Evolutionary conservation across 163 green algal genomes (phyloP).

Genomic region (Chlamydomonas reinhardtii): DNA sequence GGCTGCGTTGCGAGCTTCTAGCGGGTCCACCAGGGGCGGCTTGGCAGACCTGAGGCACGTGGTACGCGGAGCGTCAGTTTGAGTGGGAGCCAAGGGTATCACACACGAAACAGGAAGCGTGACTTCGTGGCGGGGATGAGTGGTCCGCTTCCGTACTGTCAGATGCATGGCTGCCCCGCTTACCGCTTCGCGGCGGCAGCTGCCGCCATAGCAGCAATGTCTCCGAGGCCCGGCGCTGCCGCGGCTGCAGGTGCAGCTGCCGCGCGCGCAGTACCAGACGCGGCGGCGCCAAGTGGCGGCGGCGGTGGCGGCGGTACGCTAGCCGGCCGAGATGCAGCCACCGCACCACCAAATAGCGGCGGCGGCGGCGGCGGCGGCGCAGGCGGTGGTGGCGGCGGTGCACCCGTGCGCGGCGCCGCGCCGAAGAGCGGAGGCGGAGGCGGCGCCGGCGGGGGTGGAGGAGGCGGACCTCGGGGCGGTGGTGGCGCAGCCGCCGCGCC

Average conservation of each 20-base stretch:
- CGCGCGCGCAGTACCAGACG: too few relatives aligned
- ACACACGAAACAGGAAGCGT: too few relatives aligned
- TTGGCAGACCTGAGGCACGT: background rate
- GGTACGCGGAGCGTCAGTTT: too few relatives aligned
- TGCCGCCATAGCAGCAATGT: constrained; percentile 46
- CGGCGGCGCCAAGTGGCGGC: too few relatives aligned
- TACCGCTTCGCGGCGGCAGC: constrained; percentile 37
- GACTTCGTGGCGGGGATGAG: too few relatives aligned
- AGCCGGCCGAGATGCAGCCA: background rate
- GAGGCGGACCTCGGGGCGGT: background rate
- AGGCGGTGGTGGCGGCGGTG: constrained; percentile 14
- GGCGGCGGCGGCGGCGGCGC: constrained; percentile 32
- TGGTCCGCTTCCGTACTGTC: too few relatives aligned
- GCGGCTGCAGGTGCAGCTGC: background rate
- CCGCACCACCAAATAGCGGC: background rate
- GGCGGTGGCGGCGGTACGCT: too few relatives aligned
- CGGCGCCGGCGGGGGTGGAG: constrained; percentile 9
- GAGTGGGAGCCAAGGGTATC: too few relatives aligned
- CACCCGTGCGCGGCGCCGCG: background rate
- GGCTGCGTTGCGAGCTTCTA: background rate
- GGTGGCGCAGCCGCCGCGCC: background rate
- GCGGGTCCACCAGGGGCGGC: background rate
- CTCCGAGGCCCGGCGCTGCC: constrained; percentile 9
- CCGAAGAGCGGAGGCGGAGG: constrained; percentile 17
- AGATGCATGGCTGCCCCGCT: background rate